phyloP scores from a whole-genome alignment of 169 alveolate species.

The Eimeria mitis region DNA sequence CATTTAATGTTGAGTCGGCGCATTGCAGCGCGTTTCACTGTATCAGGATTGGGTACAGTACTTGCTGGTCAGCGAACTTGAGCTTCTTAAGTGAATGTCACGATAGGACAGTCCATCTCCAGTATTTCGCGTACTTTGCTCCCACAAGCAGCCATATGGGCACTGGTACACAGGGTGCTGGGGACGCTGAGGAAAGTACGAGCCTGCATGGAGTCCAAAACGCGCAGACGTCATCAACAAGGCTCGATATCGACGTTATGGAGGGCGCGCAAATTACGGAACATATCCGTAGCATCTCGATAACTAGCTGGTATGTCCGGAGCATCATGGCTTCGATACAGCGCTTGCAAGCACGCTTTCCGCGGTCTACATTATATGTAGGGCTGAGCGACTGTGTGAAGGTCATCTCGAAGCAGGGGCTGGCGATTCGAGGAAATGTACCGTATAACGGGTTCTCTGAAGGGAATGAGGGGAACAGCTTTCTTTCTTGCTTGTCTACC shows the following conservation, averaged over 20 bases:
- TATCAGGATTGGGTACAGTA: background rate
- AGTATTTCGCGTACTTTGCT: too few species aligned
- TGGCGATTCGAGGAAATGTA: background rate
- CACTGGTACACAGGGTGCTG: too few species aligned
- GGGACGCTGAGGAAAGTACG: too few species aligned
- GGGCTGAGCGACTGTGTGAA: background rate
- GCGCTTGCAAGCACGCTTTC: background rate
- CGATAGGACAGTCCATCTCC: too few species aligned
- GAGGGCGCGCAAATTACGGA: background rate
- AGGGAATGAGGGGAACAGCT: background rate
- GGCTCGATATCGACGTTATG: background rate
- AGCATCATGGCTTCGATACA: background rate
- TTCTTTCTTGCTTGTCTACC: background rate
- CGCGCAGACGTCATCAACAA: background rate
- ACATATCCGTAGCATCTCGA: background rate
- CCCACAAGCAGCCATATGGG: too few species aligned
- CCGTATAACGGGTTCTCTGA: background rate
- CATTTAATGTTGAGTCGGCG: background rate
- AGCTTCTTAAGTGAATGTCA: too few species aligned
- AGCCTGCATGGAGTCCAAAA: background rate
- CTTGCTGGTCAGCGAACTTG: background rate
- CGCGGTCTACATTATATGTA: background rate
- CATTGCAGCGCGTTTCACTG: background rate
- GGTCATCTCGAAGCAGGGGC: background rate
- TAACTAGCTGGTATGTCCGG: background rate